Conservation (phyloP, 2,329 filamentous ascomycete genomes). For the Fusarium domesticum region DNA sequence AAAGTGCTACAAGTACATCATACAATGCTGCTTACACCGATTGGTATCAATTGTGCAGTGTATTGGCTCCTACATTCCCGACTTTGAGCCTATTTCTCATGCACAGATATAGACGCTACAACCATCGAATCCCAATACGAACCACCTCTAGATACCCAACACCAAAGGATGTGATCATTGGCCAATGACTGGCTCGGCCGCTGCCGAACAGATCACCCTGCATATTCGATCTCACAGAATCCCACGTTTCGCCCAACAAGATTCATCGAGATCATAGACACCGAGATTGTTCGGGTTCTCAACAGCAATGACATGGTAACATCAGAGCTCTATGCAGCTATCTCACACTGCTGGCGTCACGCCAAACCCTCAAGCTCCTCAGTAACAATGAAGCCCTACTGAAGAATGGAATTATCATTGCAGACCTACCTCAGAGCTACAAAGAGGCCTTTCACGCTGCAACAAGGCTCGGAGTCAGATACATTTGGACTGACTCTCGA, state of each 20-base stretch:
- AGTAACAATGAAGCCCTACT: not conserved
- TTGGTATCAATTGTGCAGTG: too few relatives aligned
- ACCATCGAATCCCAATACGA: not conserved
- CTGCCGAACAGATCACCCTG: not conserved
- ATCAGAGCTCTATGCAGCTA: not conserved
- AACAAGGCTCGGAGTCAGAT: not conserved
- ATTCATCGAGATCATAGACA: not conserved
- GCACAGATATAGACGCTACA: not conserved
- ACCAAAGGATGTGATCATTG: not conserved
- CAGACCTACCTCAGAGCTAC: conserved; percentile 3
- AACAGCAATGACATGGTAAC: not conserved
- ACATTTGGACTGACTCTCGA: conserved; percentile 3
- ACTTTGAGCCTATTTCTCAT: too few relatives aligned
- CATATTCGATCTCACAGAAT: not conserved
- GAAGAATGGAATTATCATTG: not conserved
- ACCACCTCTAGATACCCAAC: not conserved
- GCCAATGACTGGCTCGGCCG: not conserved
- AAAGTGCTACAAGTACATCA: too few relatives aligned
- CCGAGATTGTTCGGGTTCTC: not conserved
- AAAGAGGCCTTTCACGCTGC: conserved; percentile 1
- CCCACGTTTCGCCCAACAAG: conserved; percentile 3
- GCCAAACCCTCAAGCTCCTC: conserved; percentile 3
- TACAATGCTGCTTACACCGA: too few relatives aligned
- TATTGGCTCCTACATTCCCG: too few relatives aligned
- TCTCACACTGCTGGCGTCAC: conserved; percentile 7